A percentile compares a stretch with the other conserved stretches of the same genome.
Conservation (phyloP, 2,329 filamentous ascomycete species). For the Bipolaris oryzae region DNA sequence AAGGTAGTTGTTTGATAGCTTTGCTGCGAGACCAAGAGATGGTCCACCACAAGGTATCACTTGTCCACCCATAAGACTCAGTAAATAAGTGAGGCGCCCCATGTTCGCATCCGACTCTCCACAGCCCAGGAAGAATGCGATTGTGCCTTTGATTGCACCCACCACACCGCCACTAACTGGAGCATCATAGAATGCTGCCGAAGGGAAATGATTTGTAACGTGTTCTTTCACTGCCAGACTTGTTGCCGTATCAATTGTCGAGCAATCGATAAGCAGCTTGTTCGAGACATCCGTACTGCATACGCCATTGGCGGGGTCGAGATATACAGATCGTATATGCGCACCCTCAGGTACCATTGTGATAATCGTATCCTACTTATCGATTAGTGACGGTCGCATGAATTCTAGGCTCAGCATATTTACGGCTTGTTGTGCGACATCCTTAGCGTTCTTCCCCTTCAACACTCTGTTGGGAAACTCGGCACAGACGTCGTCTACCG, state of each 20-base stretch:
- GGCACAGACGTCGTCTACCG: conserved; percentile 52
- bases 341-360: conserved; percentile 62
- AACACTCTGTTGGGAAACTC: conserved; percentile 50
- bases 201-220: conserved; percentile 46
- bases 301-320: conserved; percentile 53
- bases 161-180: conserved; percentile 61
- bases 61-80: conserved; percentile 60
- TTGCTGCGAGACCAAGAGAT: conserved; percentile 63
- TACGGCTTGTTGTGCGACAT: conserved; percentile 59
- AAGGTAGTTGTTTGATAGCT: conserved; percentile 67
- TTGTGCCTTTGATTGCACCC: conserved; percentile 58
- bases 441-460: conserved; percentile 52
- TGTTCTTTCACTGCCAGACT: conserved; percentile 55
- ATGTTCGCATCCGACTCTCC: conserved; percentile 55
- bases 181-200: conserved; percentile 59
- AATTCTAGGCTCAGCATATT: conserved; percentile 17
- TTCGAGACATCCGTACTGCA: conserved; percentile 50
- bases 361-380: conserved; percentile 54
- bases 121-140: conserved; percentile 63
- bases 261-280: conserved; percentile 61
- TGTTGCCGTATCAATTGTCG: conserved; percentile 62
- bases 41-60: conserved; percentile 63
- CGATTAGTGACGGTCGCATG: conserved; percentile 2
- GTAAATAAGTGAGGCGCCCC: conserved; percentile 51
- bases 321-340: conserved; percentile 59